Base-by-base conservation (phyloP, 139 green algal genomes). In the Chlamydomonas sp. region DNA sequence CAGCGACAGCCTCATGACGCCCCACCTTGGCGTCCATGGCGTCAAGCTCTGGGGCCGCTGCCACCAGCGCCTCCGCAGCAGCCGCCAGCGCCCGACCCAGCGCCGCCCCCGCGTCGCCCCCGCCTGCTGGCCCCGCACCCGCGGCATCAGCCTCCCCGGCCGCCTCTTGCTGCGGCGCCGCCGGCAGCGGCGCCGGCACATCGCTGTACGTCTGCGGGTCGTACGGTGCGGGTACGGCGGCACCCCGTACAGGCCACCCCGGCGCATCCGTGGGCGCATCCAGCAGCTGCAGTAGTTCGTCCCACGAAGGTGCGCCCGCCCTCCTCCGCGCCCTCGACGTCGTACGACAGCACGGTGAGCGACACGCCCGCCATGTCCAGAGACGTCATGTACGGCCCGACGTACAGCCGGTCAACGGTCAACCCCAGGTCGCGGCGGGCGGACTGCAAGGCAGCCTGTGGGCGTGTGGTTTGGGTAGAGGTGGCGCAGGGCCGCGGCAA, bases 321-420 rank as follows among this genome's bases (percentile, higher is more conserved):
- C 6, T 58, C 17, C 17, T 3, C 71, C 2, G 60, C 84, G 58
- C 18, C 68, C 20, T 20, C 79, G 66, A 77, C 16, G 31, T 86
- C 71, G 20, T 93, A 67, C 31, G 72, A 74, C 62, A 94, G 63
- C 20, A 96, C 18, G 2, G 88, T 93, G 18, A 96, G 62, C 1
- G 81, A 91, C 3, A 93, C 58, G 17, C 97, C 92, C 17, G 93
- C 91, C 96, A 98, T 98, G 90, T 97, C 94, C 15, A 98, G 91
- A 63, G 92, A 94, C 18, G 95, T 98, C 91, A 97, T 94, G 91
- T 95, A 97, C 49, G 89, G 84, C 5, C 97, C 97, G 3, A 92
- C 89, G n/a, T 81, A 93, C 58, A 96, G 64, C 9, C 94, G 88
- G 78, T 90, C 90, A 61, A 97, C 90, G 8, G 12, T 81, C 63